Evolutionary conservation across 1,284 basidiomycete genomes (phyloP).

Genomic region (Trichosporon asahii): DNA sequence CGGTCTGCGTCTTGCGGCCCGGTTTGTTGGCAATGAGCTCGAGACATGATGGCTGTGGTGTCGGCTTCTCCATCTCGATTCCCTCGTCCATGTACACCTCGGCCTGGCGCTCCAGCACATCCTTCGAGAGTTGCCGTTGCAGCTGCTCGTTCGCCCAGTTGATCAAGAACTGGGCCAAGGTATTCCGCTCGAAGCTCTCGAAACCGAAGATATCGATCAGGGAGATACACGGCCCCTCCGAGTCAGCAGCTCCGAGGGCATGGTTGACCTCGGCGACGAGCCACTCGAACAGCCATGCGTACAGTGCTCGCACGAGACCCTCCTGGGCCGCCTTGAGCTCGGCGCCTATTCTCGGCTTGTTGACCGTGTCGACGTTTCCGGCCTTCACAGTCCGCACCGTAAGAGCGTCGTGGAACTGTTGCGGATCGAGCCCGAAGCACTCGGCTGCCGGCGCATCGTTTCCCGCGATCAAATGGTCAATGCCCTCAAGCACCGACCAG

Average conservation of each 20-base stretch:
- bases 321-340: constrained; percentile 22
- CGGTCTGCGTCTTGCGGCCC: constrained; percentile 16
- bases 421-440: constrained; percentile 16
- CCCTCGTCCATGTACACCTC: constrained; percentile 24
- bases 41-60: constrained; percentile 18
- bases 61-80: constrained; percentile 18
- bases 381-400: constrained; percentile 20
- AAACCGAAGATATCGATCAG: constrained; percentile 27
- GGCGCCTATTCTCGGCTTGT: constrained; percentile 18
- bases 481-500: constrained; percentile 22
- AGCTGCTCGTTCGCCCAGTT: constrained; percentile 30
- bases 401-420: constrained; percentile 18
- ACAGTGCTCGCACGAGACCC: constrained; percentile 25
- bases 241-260: constrained; percentile 17
- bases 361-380: constrained; percentile 17
- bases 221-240: constrained; percentile 18
- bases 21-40: constrained; percentile 18
- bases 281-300: constrained; percentile 24
- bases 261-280: constrained; percentile 20
- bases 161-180: constrained; percentile 26
- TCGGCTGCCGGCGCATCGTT: constrained; percentile 13
- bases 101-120: constrained; percentile 23
- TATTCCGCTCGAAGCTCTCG: constrained; percentile 22
- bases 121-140: constrained; percentile 21
- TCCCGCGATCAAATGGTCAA: constrained; percentile 19